Evolutionary conservation across 2,329 filamentous ascomycete species (phyloP), one percentile per base, ranked within the genome.

Genomic region (Macrophomina tecta): DNA sequence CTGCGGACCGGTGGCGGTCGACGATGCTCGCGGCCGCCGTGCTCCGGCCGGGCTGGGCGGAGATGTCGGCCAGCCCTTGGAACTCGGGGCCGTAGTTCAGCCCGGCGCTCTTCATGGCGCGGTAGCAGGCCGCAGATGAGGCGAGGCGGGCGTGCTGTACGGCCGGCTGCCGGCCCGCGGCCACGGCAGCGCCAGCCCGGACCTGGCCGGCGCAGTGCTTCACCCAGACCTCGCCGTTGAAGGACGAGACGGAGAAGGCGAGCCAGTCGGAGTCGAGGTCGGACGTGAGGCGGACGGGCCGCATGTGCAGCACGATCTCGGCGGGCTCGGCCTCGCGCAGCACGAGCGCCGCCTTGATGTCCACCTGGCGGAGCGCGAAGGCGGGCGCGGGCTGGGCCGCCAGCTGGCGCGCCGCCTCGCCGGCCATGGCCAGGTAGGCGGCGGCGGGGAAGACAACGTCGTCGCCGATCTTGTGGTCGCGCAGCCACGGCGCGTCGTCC

Each of bases 401-500:
- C n/a, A 48, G 23, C 42, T 62, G 58, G 16, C 42, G 58, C 9
- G 23, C 23, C 16, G 76, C 77, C 68, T 81, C 77, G 4, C 72
- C 70, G 4, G 72, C 77, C 72, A 81, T 63, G 45, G 60, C 60
- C 23, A 63, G 28, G 16, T 34, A 63, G 5, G 28, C 32, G 12
- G 60, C 60, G 7, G 60, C 60, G 18, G 60, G 60, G 18, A 63
- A 38, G 32, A 63, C 18, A 11, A 63, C n/a, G 11, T 63, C 60
- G 6, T 30, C 32, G 11, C 45, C 5, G 30, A 63, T 38, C 28
- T 72, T 73, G 68, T 87, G 83, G 49, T 83, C 80, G 0, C 69
- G 68, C 2, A 85, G 61, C 84, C 84, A 86, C 1, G 76, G 73
- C 0, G 76, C 66, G 55, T 78, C 73, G 12, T 73, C 72, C 3